Evolutionary conservation across 1,284 basidiomycete genomes (phyloP).

Genomic region (Porodaedalea pini): DNA sequence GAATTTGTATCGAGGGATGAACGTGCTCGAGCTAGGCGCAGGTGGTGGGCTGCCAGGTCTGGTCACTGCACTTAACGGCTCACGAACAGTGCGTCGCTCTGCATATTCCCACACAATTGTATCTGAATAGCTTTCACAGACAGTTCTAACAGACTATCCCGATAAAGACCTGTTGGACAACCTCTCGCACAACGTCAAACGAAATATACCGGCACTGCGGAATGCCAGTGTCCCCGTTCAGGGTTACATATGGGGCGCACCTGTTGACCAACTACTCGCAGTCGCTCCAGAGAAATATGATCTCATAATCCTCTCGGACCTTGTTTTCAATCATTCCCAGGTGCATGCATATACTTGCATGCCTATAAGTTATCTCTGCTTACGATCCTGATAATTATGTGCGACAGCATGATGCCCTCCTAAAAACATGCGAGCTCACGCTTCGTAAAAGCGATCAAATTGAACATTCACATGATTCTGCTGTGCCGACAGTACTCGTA

Average conservation of each 20-base stretch:
- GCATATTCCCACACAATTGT: neutral
- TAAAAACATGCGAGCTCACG: slow-evolving; percentile 66
- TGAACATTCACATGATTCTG: slow-evolving; percentile 22
- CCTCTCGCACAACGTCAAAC: slow-evolving; percentile 63
- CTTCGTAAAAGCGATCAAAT: slow-evolving; percentile 27
- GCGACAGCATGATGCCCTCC: slow-evolving; percentile 74
- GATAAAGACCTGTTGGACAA: slow-evolving; percentile 80
- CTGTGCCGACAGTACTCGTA: slow-evolving; percentile 66
- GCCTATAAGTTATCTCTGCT: neutral
- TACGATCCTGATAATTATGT: neutral
- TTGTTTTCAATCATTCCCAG: slow-evolving; percentile 88
- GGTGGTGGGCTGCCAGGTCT: slow-evolving; percentile 88
- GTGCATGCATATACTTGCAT: slow-evolving; percentile 33
- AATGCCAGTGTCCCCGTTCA: slow-evolving; percentile 43
- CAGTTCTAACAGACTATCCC: slow-evolving; percentile 90
- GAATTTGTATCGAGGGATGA: slow-evolving; percentile 40
- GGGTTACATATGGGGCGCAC: slow-evolving; percentile 92
- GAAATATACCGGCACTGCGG: slow-evolving; percentile 45
- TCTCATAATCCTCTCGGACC: slow-evolving; percentile 85
- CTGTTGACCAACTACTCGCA: slow-evolving; percentile 50
- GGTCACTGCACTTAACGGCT: slow-evolving; percentile 67
- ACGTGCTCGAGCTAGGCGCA: slow-evolving; percentile 88
- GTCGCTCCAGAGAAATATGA: slow-evolving; percentile 48
- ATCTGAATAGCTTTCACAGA: slow-evolving; percentile 36
- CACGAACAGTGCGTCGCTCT: slow-evolving; percentile 44